Evolutionary conservation across 768 basidiomycete species (phyloP), one percentile per base, ranked within the genome.

Genomic region (Coprinellus micaceus): DNA sequence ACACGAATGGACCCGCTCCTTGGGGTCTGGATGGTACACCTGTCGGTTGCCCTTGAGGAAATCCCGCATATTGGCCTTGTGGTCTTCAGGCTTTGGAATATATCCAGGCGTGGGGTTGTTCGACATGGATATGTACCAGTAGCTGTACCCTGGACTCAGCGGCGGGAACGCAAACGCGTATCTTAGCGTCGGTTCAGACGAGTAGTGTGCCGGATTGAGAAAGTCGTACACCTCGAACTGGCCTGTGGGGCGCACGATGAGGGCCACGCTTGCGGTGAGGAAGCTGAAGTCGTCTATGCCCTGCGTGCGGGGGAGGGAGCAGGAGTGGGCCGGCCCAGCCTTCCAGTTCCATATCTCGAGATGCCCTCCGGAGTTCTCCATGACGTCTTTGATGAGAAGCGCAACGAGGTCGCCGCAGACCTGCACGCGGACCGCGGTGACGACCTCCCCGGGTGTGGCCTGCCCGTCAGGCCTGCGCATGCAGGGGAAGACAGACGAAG

Each of bases 211-310:
- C 4, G 77, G 77, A 51, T 74, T 73, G 1, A 64, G 58, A 59
- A 84, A 82, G 2, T 68, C 73, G 60, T 77, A 82, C 7, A 81
- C 74, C 59, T 80, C 79, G 53, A 83, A 77, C 55, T 64, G 67
- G 1, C 80, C 81, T 9, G 68, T 69, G 4, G 79, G 77, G 2
- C 74, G 69, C 25, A 80, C 77, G 21, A 82, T 63, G 43, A 83
- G 72, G 53, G 82, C 79, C 0, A 75, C 69, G 28, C 74, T 66
- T 21, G 71, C 66, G 1, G 77, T 74, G 17, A 83, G 66, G 58
- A 82, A 80, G 0, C 74, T 77, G 57, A 82, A 82, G 54, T 84
- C 82, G 57, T 81, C 79, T 37, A 82, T 81, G 2, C 76, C 77
- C 1, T 74, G 67, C 24, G 61, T 59, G 19, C 74, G 70, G n/a